phyloP scores from a whole-genome alignment of 75 land plant genomes.

The Chamaecyparis obtusa region DNA sequence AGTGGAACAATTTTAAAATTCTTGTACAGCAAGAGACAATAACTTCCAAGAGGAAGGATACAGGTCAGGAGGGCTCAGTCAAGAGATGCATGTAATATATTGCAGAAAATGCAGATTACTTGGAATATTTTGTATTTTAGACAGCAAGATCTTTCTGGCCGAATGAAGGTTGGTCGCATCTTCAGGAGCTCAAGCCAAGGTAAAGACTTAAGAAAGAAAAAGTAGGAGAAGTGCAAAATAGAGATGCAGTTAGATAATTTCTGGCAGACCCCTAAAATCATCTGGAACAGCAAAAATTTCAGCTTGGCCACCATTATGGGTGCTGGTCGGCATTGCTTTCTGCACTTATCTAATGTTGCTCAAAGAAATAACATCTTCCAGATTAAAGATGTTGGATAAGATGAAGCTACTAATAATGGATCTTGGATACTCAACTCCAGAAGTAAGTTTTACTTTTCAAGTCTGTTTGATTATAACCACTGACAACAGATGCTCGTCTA shows the following conservation, averaged over 20 bases:
- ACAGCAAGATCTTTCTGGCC: neutral
- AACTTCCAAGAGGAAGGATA: neutral
- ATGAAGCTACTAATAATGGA: neutral
- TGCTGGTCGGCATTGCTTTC: neutral
- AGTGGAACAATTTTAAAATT: no score
- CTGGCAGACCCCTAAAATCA: neutral
- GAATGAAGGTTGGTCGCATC: neutral
- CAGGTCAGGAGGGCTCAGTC: neutral
- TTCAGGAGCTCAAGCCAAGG: neutral
- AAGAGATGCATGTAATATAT: neutral
- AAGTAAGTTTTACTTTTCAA: no score
- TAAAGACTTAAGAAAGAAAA: neutral
- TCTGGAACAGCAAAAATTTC: neutral
- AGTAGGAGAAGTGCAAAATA: neutral
- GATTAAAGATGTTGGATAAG: neutral
- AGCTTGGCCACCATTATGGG: neutral
- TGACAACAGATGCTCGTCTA: neutral
- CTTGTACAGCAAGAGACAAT: neutral
- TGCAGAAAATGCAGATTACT: no score
- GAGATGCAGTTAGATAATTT: neutral
- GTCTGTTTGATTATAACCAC: neutral
- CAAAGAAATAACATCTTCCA: neutral
- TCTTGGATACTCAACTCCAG: neutral
- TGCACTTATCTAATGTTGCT: neutral
- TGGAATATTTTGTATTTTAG: neutral